Base-by-base conservation (phyloP, 225 moss, liverwort and hornwort genomes). In the Physcomitrellopsis africana region DNA sequence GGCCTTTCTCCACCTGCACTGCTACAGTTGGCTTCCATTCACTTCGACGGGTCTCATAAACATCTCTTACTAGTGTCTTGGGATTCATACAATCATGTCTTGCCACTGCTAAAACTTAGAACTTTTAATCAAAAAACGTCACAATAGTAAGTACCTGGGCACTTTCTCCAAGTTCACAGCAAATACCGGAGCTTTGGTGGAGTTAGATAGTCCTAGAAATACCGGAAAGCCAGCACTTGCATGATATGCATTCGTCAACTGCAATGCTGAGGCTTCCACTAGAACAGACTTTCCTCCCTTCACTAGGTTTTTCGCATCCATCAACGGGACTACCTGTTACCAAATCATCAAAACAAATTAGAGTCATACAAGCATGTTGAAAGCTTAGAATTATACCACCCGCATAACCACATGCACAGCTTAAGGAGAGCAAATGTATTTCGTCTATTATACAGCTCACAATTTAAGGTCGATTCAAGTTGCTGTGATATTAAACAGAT, bases 161-260 rank as follows among this genome's bases (percentile, higher is more conserved):
- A 73, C 46, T 47, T 83, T 75, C 69, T 80, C 83, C 70, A 94
- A 47, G 61, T 84, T 86, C 48, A 96, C 83, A 57, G 87, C 87
- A 79, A 96, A 96, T 37, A 96, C 77, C 41, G 96, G 96, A 63
- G 83, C 83, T 76, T 85, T 72, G 15, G 84, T 82, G 64, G 77
- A 75, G 63, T 81, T 85, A 9, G 89, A 89, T 47, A 96, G 62
- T 54, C 96, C 96, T 48, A 96, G 82, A 82, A 93, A 96, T 57
- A 94, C 89, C 9, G 90, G 89, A 56, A 82, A 77, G 29, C 63
- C 71, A 46, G 70, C 74, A 67, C 58, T 69, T 54, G 74, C 76
- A 63, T 85, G 78, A 69, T 85, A 83, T 29, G 86, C 79, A 66
- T 86, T 73, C 59, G 83, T 79, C 76, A 74, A 58, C 52, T 79